Percentiles rank a stretch among this genome's conserved stretches.
These are phyloP conservation scores for Marsdenia floribunda DNA, from an alignment of 257 asterid genomes.

Conservation along the genomic window DNA sequence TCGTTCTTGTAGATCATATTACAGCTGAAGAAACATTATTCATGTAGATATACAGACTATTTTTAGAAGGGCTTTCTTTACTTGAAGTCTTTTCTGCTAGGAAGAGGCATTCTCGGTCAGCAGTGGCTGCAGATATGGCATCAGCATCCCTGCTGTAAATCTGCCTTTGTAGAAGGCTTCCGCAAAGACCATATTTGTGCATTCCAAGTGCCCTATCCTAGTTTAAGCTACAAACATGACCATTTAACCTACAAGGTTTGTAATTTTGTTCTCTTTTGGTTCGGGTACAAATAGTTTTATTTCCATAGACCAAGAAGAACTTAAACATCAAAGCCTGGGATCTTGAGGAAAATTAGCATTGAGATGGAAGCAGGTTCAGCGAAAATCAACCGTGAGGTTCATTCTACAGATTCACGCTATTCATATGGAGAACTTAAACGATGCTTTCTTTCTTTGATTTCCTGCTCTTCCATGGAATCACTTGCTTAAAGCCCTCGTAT, in stretches of 20 bases:
- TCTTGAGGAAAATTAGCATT: not conserved
- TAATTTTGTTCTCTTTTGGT: not conserved
- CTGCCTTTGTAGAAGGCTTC: not conserved
- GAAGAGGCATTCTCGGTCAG: not conserved
- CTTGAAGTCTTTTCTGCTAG: not conserved
- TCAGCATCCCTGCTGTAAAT: not conserved
- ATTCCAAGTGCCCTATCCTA: not conserved
- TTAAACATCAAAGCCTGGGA: not conserved
- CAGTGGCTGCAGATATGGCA: not conserved
- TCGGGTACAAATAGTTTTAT: not conserved
- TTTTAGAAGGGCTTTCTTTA: not conserved
- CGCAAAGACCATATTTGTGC: not conserved
- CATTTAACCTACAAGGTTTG: not conserved
- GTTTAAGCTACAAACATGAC: not conserved
- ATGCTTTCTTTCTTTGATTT: slow-evolving; percentile 34
- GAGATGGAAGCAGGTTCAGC: not conserved
- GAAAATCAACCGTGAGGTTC: not conserved
- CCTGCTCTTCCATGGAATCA: slow-evolving; percentile 53
- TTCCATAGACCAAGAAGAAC: not conserved
- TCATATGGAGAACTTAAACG: not conserved
- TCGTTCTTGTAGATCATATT: not conserved
- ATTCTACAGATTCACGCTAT: not conserved
- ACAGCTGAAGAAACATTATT: not conserved
- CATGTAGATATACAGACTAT: not conserved
- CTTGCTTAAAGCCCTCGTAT: slow-evolving; percentile 59